These are phyloP conservation scores for Pyrus hybrid DNA, from an alignment of 331 rosid species.

Conservation along the genomic window DNA sequence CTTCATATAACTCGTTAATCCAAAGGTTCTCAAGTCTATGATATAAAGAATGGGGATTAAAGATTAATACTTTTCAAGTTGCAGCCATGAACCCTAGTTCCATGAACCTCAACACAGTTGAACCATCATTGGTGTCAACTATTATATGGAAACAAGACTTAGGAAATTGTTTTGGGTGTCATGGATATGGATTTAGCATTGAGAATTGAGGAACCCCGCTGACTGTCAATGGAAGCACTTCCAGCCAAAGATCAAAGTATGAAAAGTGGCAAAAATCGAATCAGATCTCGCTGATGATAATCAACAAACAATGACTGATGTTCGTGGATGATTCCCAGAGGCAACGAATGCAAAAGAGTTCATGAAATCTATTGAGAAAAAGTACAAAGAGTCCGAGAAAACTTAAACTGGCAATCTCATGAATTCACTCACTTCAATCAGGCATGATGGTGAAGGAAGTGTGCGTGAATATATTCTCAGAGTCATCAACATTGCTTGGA, in stretches of 20 bases:
- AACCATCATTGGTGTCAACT: too few species aligned
- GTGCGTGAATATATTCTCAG: neutral
- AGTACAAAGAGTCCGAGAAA: neutral
- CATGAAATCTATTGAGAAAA: neutral
- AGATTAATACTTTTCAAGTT: too few species aligned
- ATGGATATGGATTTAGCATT: too few species aligned
- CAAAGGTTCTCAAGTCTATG: too few species aligned
- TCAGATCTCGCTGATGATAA: neutral
- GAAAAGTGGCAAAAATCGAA: neutral
- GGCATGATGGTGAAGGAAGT: neutral
- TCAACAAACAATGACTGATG: too few species aligned
- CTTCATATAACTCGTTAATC: too few species aligned
- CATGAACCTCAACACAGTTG: too few species aligned
- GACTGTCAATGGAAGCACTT: neutral
- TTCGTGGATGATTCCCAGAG: neutral
- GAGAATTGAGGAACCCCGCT: too few species aligned
- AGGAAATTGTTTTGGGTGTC: fast-evolving
- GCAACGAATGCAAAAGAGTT: neutral
- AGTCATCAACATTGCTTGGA: fast-evolving
- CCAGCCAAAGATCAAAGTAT: neutral
- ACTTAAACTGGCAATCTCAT: neutral
- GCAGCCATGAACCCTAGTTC: too few species aligned
- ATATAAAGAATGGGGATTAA: too few species aligned
- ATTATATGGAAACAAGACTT: too few species aligned
- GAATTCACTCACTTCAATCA: neutral